Evolutionary conservation across 2,329 filamentous ascomycete species (phyloP), one percentile per base, ranked within the genome.

Genomic region (Aspergillus tubingensis): DNA sequence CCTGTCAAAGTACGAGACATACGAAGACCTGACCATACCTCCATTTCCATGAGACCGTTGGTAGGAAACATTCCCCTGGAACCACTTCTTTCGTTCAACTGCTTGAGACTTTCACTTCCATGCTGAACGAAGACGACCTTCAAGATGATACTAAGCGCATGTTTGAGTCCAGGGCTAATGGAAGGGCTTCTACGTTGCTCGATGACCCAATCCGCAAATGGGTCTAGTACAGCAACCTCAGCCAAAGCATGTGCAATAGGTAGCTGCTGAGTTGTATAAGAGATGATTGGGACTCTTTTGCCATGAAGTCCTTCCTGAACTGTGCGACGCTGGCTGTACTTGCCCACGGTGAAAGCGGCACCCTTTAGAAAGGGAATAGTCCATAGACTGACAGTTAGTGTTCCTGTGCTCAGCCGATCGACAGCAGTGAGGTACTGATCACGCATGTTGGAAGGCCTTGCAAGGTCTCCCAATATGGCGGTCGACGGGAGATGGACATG

Each of bases 201-300:
- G 5, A 21, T 49, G 19, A 30, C 25, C 52, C 43, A 38, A 10
- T 60, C 27, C 8, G 62, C 59, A 23, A 58, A 67, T 8, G 66
- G 57, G 3, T 68, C 60, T 5, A 69, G 59, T 6, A 70, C 68
- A 23, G 60, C 54, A 5, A 58, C 59, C 30, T 65, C 61, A 2
- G 67, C 65, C 3, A 70, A 43, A 1, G 63, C 54, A 36, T 68
- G 67, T 11, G 68, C 49, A 17, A 70, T 65, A 0, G 67, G 68
- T 2, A 57, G 62, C 25, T 70, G 68, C 41, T 70, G 68, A 2
- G 67, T 69, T 17, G 66, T 63, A 39, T 69, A 68, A 3, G 49
- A 39, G 17, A 70, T 62, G 13, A 70, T 65, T 3, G 68, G 58
- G 13, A 60, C 57, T 1, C 48, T 57, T 27, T 61, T 47, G 1